Base-by-base conservation (phyloP, 305 asterid genomes). In the Nicotiana rustica region DNA sequence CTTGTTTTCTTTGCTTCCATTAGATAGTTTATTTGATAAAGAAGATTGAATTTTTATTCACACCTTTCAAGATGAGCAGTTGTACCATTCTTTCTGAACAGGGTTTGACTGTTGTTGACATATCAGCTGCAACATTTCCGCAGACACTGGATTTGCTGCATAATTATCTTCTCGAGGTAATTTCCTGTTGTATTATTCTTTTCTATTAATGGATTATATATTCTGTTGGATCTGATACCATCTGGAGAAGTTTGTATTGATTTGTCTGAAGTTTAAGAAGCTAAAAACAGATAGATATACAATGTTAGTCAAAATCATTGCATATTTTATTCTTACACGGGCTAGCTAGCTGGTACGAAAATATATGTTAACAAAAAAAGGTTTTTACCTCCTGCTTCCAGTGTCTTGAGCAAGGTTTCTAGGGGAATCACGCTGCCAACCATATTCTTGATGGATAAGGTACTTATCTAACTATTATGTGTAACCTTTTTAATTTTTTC, bases 91-190 rank as follows among this genome's bases (percentile, higher is more conserved):
- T 44, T 82, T 60, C 35, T 85, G 85, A 81, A 13, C 88, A 95
- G 99, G 98, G 98, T 49, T 85, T 88, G 84, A 87, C 92, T 0
- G 95, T 92, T 70, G 95, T 92, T 81, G 91, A 90, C 84, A 71
- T 95, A 89, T 93, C 98, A 84, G 98, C 98, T 68, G 94, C 97
- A 84, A 91, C 97, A 75, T 93, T 95, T 87, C 97, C 98, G 2
- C 97, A 95, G 89, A 92, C 98, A 77, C 86, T 91, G 81, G 98
- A 92, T 87, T 92, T 95, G 98, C 87, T 95, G 84, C 99, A 95
- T 86, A 95, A 90, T 87, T 89, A 93, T 86, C 99, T 95, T 85
- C 97, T 95, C 84, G 94, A 93, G 99, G 99, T 95, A 79, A 83
- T 70, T 68, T 78, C 31, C 3, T 21, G 55, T 35, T 3, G 71